Evolutionary conservation across 805 yeast genomes (phyloP).

Genomic region (Wickerhamiella domercqiae): DNA sequence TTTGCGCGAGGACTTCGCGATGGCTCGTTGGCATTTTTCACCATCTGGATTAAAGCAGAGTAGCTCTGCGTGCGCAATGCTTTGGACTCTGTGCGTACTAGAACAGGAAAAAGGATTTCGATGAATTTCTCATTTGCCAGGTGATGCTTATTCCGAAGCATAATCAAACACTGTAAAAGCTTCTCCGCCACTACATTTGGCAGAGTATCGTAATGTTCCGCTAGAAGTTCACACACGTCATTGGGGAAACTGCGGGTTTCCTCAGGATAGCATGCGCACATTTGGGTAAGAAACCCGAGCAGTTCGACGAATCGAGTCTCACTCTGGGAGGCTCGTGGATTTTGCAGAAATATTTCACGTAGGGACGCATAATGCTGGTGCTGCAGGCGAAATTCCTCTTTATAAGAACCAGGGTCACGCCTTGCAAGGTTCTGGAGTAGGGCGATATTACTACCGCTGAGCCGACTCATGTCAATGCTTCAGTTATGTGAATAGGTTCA

Average conservation of each 20-base stretch:
- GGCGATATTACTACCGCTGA: constrained; percentile 85
- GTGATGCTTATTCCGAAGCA: constrained; percentile 75
- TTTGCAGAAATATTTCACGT: constrained; percentile 68
- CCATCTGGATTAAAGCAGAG: constrained; percentile 55
- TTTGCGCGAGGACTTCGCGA: constrained; percentile 80
- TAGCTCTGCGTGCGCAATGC: constrained; percentile 72
- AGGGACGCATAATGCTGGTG: constrained; percentile 83
- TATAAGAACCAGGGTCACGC: constrained; percentile 86
- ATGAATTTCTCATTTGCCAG: constrained; percentile 67
- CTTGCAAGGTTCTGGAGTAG: constrained; percentile 81
- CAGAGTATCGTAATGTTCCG: constrained; percentile 64
- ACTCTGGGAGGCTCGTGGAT: constrained; percentile 45
- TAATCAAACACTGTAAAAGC: constrained; percentile 72
- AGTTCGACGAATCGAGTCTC: constrained; percentile 63
- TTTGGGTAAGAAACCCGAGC: constrained; percentile 84
- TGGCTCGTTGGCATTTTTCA: constrained; percentile 77
- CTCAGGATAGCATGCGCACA: constrained; percentile 75
- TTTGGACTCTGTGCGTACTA: constrained; percentile 56
- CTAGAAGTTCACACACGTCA: constrained; percentile 54
- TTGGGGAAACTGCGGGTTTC: constrained; percentile 76
- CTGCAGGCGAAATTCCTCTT: constrained; percentile 87
- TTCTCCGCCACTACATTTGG: constrained; percentile 82
- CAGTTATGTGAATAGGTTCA: no score
- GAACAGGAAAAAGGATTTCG: constrained; percentile 76
- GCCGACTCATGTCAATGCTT: no score